Conservation (phyloP, 1,139 yeast genomes). For the Sugiyamaella pinicola region DNA sequence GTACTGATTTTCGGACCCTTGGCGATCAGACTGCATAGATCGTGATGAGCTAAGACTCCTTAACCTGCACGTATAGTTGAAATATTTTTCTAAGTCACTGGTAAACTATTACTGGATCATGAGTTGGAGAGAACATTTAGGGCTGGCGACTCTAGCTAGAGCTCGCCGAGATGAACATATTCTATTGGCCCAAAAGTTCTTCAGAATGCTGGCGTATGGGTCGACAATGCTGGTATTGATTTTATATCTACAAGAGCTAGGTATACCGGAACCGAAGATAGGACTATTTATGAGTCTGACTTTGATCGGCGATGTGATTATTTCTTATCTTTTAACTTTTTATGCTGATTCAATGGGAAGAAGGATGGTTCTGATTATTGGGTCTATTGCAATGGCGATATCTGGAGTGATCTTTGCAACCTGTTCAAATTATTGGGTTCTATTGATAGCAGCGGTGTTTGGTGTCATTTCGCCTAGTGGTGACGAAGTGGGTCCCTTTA, state of each 20-base stretch:
- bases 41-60: too few species aligned
- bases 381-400: slow-evolving; percentile 67
- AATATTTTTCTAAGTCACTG: background rate
- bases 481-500: slow-evolving; percentile 91
- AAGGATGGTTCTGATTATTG: slow-evolving; percentile 62
- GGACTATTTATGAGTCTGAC: slow-evolving; percentile 87
- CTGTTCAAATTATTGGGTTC: slow-evolving; percentile 52
- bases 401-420: slow-evolving; percentile 69
- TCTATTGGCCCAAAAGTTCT: slow-evolving; percentile 69
- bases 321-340: slow-evolving; percentile 75
- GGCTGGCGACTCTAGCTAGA: slow-evolving; percentile 25
- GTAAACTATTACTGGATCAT: background rate
- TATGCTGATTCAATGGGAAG: slow-evolving; percentile 78
- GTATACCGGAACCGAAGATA: slow-evolving; percentile 58
- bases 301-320: slow-evolving; percentile 71
- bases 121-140: slow-evolving; percentile 23
- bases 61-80: too few species aligned
- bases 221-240: slow-evolving; percentile 80
- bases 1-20: too few species aligned
- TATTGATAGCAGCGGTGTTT: slow-evolving; percentile 63
- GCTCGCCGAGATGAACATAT: slow-evolving; percentile 56
- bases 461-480: slow-evolving; percentile 89
- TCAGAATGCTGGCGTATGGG: slow-evolving; percentile 78
- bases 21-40: too few species aligned
- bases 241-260: slow-evolving; percentile 60